Evolutionary conservation across 108 stramenopile species (phyloP), one percentile per base, ranked within the genome.

Genomic region (Fragilaria radians): DNA sequence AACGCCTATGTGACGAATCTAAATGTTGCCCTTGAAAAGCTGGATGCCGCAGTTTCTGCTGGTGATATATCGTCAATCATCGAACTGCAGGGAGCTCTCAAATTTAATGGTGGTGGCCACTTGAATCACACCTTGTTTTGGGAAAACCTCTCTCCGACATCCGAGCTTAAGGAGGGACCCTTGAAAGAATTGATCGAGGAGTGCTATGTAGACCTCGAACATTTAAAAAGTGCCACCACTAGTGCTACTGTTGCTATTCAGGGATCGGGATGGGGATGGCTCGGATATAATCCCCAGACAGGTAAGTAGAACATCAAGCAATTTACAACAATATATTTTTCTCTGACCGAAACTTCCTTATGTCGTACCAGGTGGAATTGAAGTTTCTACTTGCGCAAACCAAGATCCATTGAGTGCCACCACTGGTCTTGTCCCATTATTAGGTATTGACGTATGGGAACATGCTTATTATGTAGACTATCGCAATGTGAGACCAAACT

Each of bases 41-140:
- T 93, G 9, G 89, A 93, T 55, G 70, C 74, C 17, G 91, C 94
- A 57, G 66, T 82, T 28, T 61, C 71, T 1, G 51, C 76, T 32
- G 88, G 86, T 1, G 88, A 95, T 70, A 86, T 89, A 25, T 83
- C 83, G 25, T 72, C 60, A 19, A 75, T 89, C 33, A 83, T 96
- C 52, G 70, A 67, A 23, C 62, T 91, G 19, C 83, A 90, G 49
- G 79, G 74, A 29, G 96, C 96, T 17, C 67, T 97, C 52, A 94
- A 94, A 62, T 99, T 99, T 86, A 99, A 99, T 70, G 98, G 98
- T 18, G 98, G 98, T 1, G 98, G 98, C 26, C 97, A 98, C 65
- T 47, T 99, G 50, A 99, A 99, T 66, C 98, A 99, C 71, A 81
- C 91, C 60, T 69, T 98, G 58, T 98, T 98, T 71, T 98, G 97